Base-by-base conservation (phyloP, 2,329 filamentous ascomycete genomes). In the Dendryphion nanum region DNA sequence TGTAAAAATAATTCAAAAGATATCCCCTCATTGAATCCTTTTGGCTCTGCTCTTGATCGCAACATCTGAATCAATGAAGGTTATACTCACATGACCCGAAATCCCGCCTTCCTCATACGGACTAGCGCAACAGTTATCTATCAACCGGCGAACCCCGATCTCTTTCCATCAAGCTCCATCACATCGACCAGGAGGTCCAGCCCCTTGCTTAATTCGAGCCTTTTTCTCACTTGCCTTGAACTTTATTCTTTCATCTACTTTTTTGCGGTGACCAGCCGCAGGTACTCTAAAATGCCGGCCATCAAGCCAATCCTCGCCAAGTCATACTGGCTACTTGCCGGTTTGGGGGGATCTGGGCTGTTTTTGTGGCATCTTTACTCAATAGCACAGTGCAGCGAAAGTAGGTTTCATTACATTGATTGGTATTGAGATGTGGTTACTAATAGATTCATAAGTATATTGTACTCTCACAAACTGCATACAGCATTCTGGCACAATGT, bases 391-490 rank as follows among this genome's bases (percentile, higher is more conserved):
- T 95, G 36, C 91, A 97, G 63, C 76, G 86, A 69, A 82, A 90
- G 89, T 95, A 74, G 69, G 82, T 66, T 20, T 20, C 33, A 13
- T n/a, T n/a, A 30, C 29, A 14, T 30, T 30, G 29, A 2, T 6
- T 8, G 21, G 8, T 32, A 19, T n/a, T 10, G 12, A 6, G 8
- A 37, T 37, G 13, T 35, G 19, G 28, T 37, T 30, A 21, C n/a
- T n/a, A n/a, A n/a, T n/a, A n/a, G n/a, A n/a, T n/a, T n/a, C n/a
- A n/a, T n/a, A 38, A 94, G 89, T 59, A 83, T 85, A 17, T 65
- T 96, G 5, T 98, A 97, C 62, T 82, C 85, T 18, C 85, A 97
- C 66, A 86, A 85, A 45, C 63, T 95, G 50, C 83, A 89, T 47
- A 84, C 83, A 3, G 73, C 79, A 3, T 80, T 77, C 61, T 89